Evolutionary conservation across 441 rosid species (phyloP).

Genomic region (Erysimum cheiri): DNA sequence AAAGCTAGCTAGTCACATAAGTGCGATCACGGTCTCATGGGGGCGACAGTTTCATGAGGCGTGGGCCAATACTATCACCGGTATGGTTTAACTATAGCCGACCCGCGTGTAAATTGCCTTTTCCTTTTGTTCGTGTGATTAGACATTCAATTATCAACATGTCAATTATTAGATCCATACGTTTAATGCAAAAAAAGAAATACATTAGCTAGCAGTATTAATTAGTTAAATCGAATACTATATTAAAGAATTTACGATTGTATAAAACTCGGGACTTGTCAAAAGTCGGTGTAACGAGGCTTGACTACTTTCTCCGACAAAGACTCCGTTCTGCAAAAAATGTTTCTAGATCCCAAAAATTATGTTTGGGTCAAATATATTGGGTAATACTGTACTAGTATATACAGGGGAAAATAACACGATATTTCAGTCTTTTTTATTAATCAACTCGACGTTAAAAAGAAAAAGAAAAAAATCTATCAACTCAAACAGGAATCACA

Average conservation of each 20-base stretch:
- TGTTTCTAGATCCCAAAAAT: conserved; percentile 32
- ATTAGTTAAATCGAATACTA: neutral
- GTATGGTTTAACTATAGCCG: conserved; percentile 20
- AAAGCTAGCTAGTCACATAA: conserved; percentile 18
- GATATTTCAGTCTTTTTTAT: neutral
- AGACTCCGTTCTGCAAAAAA: conserved; percentile 27
- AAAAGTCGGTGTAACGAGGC: conserved; percentile 30
- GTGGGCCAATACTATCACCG: conserved; percentile 38
- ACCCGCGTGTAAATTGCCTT: conserved; percentile 35
- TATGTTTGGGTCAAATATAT: neutral
- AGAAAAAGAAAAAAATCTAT: too few relatives aligned
- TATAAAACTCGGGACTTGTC: conserved; percentile 22
- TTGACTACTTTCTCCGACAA: conserved; percentile 37
- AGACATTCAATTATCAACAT: conserved; percentile 31
- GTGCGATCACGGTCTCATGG: conserved; percentile 16
- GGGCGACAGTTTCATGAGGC: conserved; percentile 37
- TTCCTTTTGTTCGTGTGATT: conserved; percentile 38
- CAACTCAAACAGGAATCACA: neutral
- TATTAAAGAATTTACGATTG: neutral
- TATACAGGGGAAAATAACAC: neutral
- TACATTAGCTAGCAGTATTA: too few relatives aligned
- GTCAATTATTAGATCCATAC: conserved; percentile 15
- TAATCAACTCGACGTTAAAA: neutral
- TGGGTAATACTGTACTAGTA: too few relatives aligned
- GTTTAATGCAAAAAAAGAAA: conserved; percentile 10